phyloP scores from a whole-genome alignment of 371 early-diverging fungal genomes.

The Aphelidium insulamus region DNA sequence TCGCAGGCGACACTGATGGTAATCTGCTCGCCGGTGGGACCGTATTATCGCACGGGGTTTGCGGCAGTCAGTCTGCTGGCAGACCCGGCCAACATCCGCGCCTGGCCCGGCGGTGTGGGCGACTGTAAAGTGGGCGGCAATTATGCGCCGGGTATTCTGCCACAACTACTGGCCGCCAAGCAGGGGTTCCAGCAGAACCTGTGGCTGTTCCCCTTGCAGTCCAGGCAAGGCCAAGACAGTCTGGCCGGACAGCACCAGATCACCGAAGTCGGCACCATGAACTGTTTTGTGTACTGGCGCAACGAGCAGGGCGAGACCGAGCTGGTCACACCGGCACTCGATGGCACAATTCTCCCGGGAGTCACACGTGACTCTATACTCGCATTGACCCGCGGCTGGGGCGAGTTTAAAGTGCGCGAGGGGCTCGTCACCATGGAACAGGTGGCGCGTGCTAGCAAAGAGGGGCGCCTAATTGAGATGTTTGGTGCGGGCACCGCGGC shows the following conservation, averaged over 20 bases:
- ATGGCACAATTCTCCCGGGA: constrained; percentile 90
- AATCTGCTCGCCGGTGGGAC: constrained; percentile 87
- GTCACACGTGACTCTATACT: constrained; percentile 92
- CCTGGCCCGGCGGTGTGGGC: constrained; percentile 94
- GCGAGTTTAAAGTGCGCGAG: constrained; percentile 76
- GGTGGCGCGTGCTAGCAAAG: constrained; percentile 41
- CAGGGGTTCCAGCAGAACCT: constrained; percentile 79
- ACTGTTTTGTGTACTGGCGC: constrained; percentile 68
- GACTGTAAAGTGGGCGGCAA: constrained; percentile 80
- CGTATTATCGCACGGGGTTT: constrained; percentile 84
- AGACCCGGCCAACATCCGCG: constrained; percentile 62
- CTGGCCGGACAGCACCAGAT: constrained; percentile 35
- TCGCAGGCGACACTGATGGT: constrained; percentile 59
- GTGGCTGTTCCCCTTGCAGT: constrained; percentile 57
- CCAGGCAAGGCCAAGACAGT: not conserved
- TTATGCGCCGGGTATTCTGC: constrained; percentile 58
- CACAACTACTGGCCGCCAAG: constrained; percentile 67
- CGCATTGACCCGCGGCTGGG: constrained; percentile 51
- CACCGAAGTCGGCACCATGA: constrained; percentile 94
- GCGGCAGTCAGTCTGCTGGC: constrained; percentile 67
- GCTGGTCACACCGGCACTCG: constrained; percentile 75
- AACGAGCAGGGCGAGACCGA: constrained; percentile 52
- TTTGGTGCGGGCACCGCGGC: constrained; percentile 93
- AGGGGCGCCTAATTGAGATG: constrained; percentile 45
- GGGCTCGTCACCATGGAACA: constrained; percentile 63